Evolutionary conservation across 192 early-diverging fungal species (phyloP).

Genomic region (Coemansia sp.): DNA sequence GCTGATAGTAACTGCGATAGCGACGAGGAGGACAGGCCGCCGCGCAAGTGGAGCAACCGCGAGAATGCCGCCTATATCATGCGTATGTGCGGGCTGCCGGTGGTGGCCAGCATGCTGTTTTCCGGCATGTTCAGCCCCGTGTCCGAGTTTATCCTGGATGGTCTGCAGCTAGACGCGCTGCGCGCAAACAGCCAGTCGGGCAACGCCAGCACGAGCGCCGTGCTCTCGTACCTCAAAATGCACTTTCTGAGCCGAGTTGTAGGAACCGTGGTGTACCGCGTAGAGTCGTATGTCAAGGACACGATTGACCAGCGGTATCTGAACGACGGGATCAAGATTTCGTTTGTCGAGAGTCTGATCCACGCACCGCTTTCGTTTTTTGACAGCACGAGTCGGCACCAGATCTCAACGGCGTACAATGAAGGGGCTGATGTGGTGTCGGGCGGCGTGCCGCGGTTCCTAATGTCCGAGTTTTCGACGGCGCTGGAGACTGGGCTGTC

Average conservation of each 20-base stretch:
- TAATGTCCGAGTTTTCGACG: constrained; percentile 11
- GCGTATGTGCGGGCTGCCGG: constrained; percentile 21
- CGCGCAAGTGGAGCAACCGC: constrained; percentile 34
- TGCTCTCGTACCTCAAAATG: constrained; percentile 26
- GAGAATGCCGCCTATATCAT: constrained; percentile 26
- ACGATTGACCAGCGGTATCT: constrained; percentile 5
- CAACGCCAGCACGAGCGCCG: neutral
- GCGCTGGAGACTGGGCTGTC: constrained; percentile 11
- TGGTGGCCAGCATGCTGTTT: constrained; percentile 13
- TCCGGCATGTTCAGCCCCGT: constrained; percentile 31
- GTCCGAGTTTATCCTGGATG: constrained; percentile 17
- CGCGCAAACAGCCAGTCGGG: constrained; percentile 14
- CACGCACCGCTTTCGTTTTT: constrained; percentile 45
- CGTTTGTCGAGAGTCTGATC: constrained; percentile 27
- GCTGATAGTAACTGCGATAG: neutral
- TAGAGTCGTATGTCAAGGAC: neutral
- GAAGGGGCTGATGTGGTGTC: constrained; percentile 17
- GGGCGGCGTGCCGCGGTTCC: constrained; percentile 7
- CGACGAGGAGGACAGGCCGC: neutral
- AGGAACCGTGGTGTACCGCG: neutral
- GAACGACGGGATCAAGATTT: constrained; percentile 8
- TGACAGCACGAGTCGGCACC: constrained; percentile 30
- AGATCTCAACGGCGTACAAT: constrained; percentile 24
- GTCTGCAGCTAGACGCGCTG: constrained; percentile 25
- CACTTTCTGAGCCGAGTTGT: constrained; percentile 10